These are phyloP conservation scores for Sabuloglossum arenarium DNA, from an alignment of 495 filamentous ascomycete genomes.

Conservation along the genomic window DNA sequence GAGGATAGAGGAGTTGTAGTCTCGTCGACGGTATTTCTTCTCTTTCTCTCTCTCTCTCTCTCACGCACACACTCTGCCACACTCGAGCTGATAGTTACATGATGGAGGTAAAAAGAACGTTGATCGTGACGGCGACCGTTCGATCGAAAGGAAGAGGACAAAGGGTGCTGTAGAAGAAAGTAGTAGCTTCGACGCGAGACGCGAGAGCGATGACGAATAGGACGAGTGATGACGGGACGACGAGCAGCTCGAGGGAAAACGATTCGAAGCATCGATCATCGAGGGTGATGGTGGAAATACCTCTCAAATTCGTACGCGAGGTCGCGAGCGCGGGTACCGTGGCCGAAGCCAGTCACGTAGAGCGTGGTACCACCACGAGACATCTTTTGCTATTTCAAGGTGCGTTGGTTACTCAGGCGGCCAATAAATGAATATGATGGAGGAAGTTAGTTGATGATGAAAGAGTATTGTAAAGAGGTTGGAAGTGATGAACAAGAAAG, in stretches of 20 bases:
- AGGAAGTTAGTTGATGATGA: not conserved
- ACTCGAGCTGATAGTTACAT: not conserved
- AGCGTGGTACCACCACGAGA: slow-evolving; percentile 86
- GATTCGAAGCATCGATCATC: slow-evolving; percentile 8
- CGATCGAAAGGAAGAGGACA: slow-evolving; percentile 3
- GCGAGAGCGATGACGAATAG: slow-evolving; percentile 3
- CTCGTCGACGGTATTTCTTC: not conserved
- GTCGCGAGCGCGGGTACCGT: slow-evolving; percentile 96
- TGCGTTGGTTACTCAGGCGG: not conserved
- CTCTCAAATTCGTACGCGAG: slow-evolving; percentile 99
- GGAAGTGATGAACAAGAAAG: not conserved
- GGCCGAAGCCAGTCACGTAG: slow-evolving; percentile 95
- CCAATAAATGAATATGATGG: not conserved
- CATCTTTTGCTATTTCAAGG: slow-evolving; percentile 30
- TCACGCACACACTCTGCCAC: too few species aligned
- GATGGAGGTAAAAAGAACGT: not conserved
- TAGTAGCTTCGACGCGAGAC: not conserved
- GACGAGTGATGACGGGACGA: slow-evolving; percentile 2
- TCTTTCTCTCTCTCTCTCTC: not conserved
- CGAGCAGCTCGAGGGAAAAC: slow-evolving; percentile 1
- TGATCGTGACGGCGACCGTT: slow-evolving; percentile 3
- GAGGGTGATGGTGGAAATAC: slow-evolving; percentile 43
- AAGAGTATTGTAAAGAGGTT: not conserved
- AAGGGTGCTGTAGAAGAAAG: not conserved
- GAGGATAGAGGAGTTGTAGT: not conserved